phyloP scores from a whole-genome alignment of 345 rosid genomes.

The Eucalyptus leucophloia region DNA sequence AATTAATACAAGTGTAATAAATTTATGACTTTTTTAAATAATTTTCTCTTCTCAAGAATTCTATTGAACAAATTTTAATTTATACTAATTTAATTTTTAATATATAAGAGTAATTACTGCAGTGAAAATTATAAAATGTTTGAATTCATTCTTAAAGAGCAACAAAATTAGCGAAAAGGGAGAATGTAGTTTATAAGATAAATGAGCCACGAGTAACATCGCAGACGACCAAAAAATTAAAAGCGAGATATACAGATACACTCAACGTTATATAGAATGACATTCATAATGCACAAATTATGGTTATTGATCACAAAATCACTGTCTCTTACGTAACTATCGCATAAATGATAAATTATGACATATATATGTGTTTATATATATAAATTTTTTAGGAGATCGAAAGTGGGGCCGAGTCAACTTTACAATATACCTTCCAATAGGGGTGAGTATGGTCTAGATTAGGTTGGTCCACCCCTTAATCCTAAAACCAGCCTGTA shows the following conservation, averaged over 20 bases:
- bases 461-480: too few relatives aligned
- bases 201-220: background rate
- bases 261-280: too few relatives aligned
- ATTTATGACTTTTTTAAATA: too few relatives aligned
- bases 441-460: fast-evolving
- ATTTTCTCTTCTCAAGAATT: background rate
- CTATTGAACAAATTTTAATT: background rate
- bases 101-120: background rate
- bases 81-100: background rate
- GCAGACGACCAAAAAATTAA: too few relatives aligned
- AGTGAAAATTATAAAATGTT: background rate
- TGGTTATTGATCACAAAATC: too few relatives aligned
- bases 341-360: too few relatives aligned
- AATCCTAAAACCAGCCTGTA: too few relatives aligned
- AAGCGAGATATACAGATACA: too few relatives aligned
- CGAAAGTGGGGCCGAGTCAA: background rate
- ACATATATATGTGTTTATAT: too few relatives aligned
- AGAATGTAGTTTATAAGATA: too few relatives aligned
- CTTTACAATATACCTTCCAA: background rate
- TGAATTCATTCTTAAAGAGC: background rate
- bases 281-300: too few relatives aligned
- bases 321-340: background rate
- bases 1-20: too few relatives aligned
- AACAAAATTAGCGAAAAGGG: background rate
- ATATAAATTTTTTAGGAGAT: background rate